Evolutionary conservation across 345 rosid genomes (phyloP), one percentile per base, ranked within the genome.

Genomic region (Clausena lansium): DNA sequence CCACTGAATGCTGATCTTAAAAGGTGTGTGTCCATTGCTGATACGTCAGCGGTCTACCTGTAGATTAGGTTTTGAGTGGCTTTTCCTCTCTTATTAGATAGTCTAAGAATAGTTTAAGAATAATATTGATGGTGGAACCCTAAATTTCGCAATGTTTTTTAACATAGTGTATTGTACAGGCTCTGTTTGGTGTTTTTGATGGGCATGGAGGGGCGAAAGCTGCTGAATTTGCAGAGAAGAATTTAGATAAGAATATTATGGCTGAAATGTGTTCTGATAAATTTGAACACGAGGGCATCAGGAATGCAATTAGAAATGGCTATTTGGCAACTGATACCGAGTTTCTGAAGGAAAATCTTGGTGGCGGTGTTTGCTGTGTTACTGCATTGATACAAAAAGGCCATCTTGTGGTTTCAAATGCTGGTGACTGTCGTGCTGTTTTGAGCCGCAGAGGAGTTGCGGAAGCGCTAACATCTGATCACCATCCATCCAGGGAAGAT

Each of bases 131-230:
- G 55, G 15, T 0, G 25, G 19, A 20, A 30, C 71, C 57, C 71
- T 25, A 75, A 75, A 7, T 19, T 19, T 35, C 22, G 10, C 10
- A 22, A 11, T 70, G 2, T 58, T 70, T n/a, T 3, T 45, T 11
- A 41, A 25, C 36, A 8, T 54, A 54, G 20, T 54, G 5, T 55
- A 28, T 66, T 36, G 70, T 64, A 14, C 82, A 95, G 94, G 97
- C 93, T 47, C 75, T 93, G 32, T 95, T 95, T 76, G 97, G 98
- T 69, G 88, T 95, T 22, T 95, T 87, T 64, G 99, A 95, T 73
- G 99, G 99, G 71, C 99, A 95, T 47, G 98, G 98, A 70, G 98
- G 98, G 20, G 78, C 84, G 2, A 85, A 89, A 77, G 99, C 98
- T 32, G 95, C 96, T 8, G 94, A 88, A 67, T 95, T 91, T 64